phyloP scores from a whole-genome alignment of 1,139 yeast species.

The Hyphopichia burtonii region DNA sequence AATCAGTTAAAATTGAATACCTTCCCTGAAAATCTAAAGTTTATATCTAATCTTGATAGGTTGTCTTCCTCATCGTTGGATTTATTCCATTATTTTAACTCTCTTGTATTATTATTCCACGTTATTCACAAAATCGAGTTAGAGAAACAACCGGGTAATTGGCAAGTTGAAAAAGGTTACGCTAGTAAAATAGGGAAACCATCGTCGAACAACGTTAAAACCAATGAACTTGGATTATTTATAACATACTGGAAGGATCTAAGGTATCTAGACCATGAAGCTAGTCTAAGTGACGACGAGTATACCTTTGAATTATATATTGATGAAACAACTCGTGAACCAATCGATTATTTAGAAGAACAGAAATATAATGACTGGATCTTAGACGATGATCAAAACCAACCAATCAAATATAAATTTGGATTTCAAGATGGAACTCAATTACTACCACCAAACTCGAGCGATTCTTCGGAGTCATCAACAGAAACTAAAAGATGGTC shows the following conservation, averaged over 20 bases:
- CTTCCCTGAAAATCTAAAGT: constrained; percentile 38
- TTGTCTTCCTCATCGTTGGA: constrained; percentile 32
- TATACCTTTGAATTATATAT: constrained; percentile 4
- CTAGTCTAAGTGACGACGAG: not conserved
- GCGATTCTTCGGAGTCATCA: not conserved
- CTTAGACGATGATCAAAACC: constrained; percentile 6
- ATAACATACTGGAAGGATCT: constrained; percentile 39
- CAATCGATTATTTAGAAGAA: constrained; percentile 1
- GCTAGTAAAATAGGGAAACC: constrained; percentile 28
- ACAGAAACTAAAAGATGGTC: constrained; percentile 11
- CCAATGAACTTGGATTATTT: constrained; percentile 32
- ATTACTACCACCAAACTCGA: not conserved
- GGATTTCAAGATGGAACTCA: constrained; percentile 8
- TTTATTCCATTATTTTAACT: constrained; percentile 32
- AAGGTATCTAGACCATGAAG: constrained; percentile 24
- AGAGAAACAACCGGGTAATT: constrained; percentile 11
- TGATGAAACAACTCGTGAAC: not conserved
- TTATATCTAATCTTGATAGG: constrained; percentile 37
- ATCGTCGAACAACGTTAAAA: constrained; percentile 21
- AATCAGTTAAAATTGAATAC: constrained; percentile 18
- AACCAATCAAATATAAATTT: constrained; percentile 9
- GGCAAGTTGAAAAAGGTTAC: constrained; percentile 23
- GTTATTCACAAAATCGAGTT: constrained; percentile 22
- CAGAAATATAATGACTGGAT: not conserved
- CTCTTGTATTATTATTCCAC: constrained; percentile 28